Conservation (phyloP, 495 filamentous ascomycete species). For the Aspergillus nanangensis region DNA sequence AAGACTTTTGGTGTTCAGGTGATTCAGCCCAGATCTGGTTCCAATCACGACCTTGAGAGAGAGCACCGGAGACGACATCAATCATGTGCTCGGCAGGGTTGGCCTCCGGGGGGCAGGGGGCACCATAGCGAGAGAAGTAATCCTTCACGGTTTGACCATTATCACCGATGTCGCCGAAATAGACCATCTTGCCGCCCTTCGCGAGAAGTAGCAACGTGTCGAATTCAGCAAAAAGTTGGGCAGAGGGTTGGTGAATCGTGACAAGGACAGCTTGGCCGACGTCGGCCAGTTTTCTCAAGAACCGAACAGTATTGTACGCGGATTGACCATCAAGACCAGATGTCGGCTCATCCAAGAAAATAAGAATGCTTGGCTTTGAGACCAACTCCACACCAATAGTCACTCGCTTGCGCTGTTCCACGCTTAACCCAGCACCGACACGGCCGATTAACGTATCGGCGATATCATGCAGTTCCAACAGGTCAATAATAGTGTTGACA, state of each 20-base stretch:
- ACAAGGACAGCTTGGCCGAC: slow-evolving; percentile 66
- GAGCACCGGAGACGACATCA: slow-evolving; percentile 59
- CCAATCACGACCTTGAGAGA: slow-evolving; percentile 50
- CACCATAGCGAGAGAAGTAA: slow-evolving; percentile 79
- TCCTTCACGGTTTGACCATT: slow-evolving; percentile 47
- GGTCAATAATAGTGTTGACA: slow-evolving; percentile 52
- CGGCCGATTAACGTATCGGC: slow-evolving; percentile 51
- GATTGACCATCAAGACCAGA: slow-evolving; percentile 63
- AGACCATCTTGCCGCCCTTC: slow-evolving; percentile 65
- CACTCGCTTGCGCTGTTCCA: slow-evolving; percentile 60
- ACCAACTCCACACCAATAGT: slow-evolving; percentile 69
- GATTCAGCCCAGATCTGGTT: slow-evolving; percentile 60
- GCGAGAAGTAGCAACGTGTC: slow-evolving; percentile 67
- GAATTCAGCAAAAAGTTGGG: slow-evolving; percentile 69
- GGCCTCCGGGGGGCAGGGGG: slow-evolving; percentile 63
- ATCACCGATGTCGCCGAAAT: slow-evolving; percentile 62
- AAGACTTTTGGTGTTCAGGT: slow-evolving; percentile 36
- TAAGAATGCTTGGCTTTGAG: slow-evolving; percentile 59
- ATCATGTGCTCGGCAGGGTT: slow-evolving; percentile 94
- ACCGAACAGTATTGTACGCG: slow-evolving; percentile 60
- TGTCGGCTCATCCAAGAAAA: slow-evolving; percentile 78
- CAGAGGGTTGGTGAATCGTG: slow-evolving; percentile 75
- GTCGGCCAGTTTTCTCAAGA: slow-evolving; percentile 61
- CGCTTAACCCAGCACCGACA: slow-evolving; percentile 48
- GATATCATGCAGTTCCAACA: slow-evolving; percentile 55